Conservation (phyloP, 805 yeast genomes). For the Metschnikowia matae region DNA sequence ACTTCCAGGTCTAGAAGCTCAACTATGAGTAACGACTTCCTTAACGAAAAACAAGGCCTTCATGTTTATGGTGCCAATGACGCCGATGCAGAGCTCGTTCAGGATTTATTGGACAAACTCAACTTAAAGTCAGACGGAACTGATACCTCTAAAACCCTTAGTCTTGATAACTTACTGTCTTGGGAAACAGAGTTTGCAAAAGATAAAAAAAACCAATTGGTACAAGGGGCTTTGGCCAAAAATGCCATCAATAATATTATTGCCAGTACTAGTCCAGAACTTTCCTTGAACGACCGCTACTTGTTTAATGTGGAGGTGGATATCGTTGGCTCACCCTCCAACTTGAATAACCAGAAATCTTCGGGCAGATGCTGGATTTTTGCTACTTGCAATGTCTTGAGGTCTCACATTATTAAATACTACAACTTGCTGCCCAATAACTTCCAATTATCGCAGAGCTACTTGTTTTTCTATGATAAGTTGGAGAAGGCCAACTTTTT, state of each 20-base stretch:
- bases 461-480: constrained; percentile 80
- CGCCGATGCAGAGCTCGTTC: neutral
- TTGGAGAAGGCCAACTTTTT: constrained; percentile 80
- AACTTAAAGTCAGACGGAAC: neutral
- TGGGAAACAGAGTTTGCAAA: constrained; percentile 47
- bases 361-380: constrained; percentile 90
- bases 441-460: constrained; percentile 74
- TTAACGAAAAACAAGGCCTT: neutral
- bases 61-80: neutral
- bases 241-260: constrained; percentile 43
- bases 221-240: constrained; percentile 51
- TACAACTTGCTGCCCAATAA: constrained; percentile 50
- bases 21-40: neutral
- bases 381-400: constrained; percentile 72
- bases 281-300: constrained; percentile 24
- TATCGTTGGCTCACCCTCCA: constrained; percentile 33
- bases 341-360: constrained; percentile 54
- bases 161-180: constrained; percentile 25
- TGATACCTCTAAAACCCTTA: neutral
- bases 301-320: constrained; percentile 37
- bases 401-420: constrained; percentile 57
- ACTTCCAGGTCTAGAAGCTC: neutral
- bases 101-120: neutral
- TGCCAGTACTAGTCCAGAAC: constrained; percentile 25
- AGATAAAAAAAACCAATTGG: constrained; percentile 49